Evolutionary conservation across 805 yeast species (phyloP).

Genomic region (Myxozyma lipomycoides): DNA sequence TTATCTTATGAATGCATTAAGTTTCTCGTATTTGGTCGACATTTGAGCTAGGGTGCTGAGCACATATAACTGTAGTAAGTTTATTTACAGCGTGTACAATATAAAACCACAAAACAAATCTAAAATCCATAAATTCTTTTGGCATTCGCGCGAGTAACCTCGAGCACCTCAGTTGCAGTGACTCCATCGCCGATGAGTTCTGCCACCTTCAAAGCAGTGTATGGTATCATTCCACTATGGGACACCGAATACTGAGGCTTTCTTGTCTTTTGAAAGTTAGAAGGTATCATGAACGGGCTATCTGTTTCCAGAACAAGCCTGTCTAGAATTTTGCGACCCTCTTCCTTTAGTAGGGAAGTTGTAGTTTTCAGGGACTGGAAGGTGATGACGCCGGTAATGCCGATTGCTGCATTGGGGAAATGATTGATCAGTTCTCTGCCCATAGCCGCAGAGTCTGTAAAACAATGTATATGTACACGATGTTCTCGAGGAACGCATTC

Average conservation of each 20-base stretch:
- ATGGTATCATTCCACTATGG: conserved; percentile 25
- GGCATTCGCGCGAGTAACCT: conserved; percentile 15
- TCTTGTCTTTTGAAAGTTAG: neutral
- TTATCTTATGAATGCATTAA: no score
- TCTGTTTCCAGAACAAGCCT: conserved; percentile 23
- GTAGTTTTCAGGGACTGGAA: conserved; percentile 18
- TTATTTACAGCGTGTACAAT: no score
- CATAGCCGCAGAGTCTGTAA: conserved; percentile 21
- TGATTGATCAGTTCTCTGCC: conserved; percentile 8
- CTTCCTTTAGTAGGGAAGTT: conserved; percentile 8
- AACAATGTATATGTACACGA: conserved; percentile 21
- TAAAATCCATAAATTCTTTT: conserved; percentile 12
- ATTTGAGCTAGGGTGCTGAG: no score
- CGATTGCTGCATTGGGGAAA: conserved; percentile 22
- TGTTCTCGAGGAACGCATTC: conserved; percentile 12
- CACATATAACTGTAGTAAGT: no score
- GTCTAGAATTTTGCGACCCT: conserved; percentile 8
- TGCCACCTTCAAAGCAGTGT: conserved; percentile 17
- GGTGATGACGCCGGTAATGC: conserved; percentile 26
- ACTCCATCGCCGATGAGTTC: conserved; percentile 7
- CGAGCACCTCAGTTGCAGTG: conserved; percentile 10
- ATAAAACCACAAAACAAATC: no score
- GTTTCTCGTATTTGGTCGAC: no score
- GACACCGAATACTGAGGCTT: conserved; percentile 15
- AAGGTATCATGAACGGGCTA: conserved; percentile 23